Evolutionary conservation across 805 yeast species (phyloP).

Genomic region (Nadsonia fulvescens): DNA sequence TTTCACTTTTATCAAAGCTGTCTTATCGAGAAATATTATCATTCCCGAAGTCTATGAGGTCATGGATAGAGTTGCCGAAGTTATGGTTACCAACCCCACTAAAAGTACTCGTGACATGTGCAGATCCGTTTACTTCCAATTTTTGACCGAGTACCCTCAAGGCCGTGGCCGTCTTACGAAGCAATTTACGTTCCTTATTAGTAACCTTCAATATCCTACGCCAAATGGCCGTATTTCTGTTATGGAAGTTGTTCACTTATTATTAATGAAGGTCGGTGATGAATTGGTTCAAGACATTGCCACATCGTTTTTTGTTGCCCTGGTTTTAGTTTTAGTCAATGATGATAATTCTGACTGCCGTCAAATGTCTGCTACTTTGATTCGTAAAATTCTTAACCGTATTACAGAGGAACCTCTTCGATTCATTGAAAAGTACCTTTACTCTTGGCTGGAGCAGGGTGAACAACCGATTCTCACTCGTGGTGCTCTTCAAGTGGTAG

Average conservation of each 20-base stretch:
- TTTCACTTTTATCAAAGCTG: constrained; percentile 61
- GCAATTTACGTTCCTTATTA: constrained; percentile 64
- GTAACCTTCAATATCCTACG: constrained; percentile 68
- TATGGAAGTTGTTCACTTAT: constrained; percentile 63
- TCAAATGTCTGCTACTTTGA: constrained; percentile 57
- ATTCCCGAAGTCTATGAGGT: constrained; percentile 82
- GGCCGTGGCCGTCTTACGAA: constrained; percentile 70
- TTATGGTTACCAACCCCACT: constrained; percentile 81
- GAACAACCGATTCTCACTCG: constrained; percentile 36
- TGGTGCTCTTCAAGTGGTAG: constrained; percentile 60
- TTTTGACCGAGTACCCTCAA: constrained; percentile 88
- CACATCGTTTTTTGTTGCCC: constrained; percentile 64
- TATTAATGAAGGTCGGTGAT: constrained; percentile 46
- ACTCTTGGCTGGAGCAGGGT: constrained; percentile 38
- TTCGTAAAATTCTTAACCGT: constrained; percentile 32
- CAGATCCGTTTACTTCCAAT: constrained; percentile 65
- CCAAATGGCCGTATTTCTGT: constrained; percentile 79
- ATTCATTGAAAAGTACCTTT: constrained; percentile 24
- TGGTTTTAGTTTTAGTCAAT: constrained; percentile 57
- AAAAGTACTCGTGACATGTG: constrained; percentile 70
- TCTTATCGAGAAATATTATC: constrained; percentile 55
- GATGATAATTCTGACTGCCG: constrained; percentile 70
- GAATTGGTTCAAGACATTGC: constrained; percentile 28
- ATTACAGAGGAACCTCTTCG: constrained; percentile 12
- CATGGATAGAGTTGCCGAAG: constrained; percentile 61